Evolutionary conservation across 441 rosid species (phyloP).

Genomic region (Erodium texanum): DNA sequence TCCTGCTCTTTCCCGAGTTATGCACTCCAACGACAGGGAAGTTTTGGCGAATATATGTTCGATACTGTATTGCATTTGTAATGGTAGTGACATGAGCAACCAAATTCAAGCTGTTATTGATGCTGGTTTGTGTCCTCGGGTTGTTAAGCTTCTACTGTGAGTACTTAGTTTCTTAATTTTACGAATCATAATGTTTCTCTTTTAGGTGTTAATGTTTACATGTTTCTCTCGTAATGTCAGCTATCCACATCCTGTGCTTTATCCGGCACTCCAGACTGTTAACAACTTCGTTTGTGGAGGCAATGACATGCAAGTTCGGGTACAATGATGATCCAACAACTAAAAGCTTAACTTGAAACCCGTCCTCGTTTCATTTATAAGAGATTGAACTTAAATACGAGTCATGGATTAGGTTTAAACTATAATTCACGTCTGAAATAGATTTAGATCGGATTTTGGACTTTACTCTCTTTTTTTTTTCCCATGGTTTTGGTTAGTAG

Average conservation of each 20-base stretch:
- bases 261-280: background rate
- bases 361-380: no score
- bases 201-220: no score
- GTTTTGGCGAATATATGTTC: background rate
- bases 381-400: no score
- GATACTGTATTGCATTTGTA: background rate
- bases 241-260: background rate
- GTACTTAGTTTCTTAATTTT: no score
- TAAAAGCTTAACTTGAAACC: no score
- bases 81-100: background rate
- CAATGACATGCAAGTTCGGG: background rate
- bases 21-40: background rate
- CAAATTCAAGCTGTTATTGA: background rate
- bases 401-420: no score
- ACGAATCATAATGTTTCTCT: no score
- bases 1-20: background rate
- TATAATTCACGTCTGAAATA: no score
- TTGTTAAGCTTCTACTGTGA: background rate
- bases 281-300: background rate
- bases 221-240: no score
- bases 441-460: no score
- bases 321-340: background rate
- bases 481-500: slow-evolving; percentile 1
- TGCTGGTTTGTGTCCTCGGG: background rate
- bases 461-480: no score